These are phyloP conservation scores for Backusella parvicylindrica DNA, from an alignment of 192 early-diverging fungal genomes.

Conservation along the genomic window DNA sequence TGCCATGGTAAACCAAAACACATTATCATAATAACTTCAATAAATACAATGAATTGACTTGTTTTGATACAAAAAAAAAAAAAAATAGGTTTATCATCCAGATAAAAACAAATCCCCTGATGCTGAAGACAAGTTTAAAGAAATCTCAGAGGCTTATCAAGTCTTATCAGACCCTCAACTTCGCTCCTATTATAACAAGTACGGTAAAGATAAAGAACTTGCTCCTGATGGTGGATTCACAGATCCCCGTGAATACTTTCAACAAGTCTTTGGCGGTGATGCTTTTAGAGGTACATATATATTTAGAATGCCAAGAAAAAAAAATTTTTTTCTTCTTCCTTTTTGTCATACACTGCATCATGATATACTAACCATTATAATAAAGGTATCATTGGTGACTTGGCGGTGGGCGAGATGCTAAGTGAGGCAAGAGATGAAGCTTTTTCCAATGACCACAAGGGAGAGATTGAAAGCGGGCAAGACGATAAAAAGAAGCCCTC, in stretches of 20 bases:
- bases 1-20: slow-evolving; percentile 30
- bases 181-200: slow-evolving; percentile 78
- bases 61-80: too few relatives aligned
- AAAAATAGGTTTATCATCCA: slow-evolving; percentile 36
- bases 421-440: slow-evolving; percentile 32
- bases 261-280: slow-evolving; percentile 88
- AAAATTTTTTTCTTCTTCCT: background rate
- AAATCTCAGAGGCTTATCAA: slow-evolving; percentile 87
- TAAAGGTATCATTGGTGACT: slow-evolving; percentile 82
- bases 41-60: background rate
- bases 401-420: slow-evolving; percentile 66
- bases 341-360: background rate
- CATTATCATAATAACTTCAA: background rate
- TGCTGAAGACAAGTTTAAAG: slow-evolving; percentile 83
- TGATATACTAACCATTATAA: background rate
- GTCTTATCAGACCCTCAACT: slow-evolving; percentile 80
- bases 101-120: slow-evolving; percentile 53
- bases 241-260: slow-evolving; percentile 83
- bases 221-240: slow-evolving; percentile 46
- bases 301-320: background rate
- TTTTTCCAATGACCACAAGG: slow-evolving; percentile 35
- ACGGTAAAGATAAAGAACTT: slow-evolving; percentile 61
- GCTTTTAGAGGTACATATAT: slow-evolving; percentile 45
- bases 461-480: slow-evolving; percentile 36
- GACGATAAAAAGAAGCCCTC: slow-evolving; percentile 32